A percentile compares a stretch with the other conserved stretches of the same genome.
Conservation (phyloP, 2,329 filamentous ascomycete species). For the Penicillium vulpinum region DNA sequence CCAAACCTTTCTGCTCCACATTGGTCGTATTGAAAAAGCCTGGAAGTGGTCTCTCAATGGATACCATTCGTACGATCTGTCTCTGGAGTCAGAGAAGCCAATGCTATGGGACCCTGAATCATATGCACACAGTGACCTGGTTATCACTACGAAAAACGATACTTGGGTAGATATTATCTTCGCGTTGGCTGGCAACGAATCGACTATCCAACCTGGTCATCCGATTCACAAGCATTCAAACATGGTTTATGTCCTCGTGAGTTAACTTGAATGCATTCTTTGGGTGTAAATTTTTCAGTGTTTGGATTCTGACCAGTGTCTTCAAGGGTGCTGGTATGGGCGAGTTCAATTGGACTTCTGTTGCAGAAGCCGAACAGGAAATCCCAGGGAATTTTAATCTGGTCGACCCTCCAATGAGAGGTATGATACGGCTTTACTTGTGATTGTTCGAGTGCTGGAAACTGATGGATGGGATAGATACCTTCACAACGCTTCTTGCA, state of each 20-base stretch:
- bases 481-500: not conserved
- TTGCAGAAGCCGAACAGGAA: not conserved
- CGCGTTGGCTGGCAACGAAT: not conserved
- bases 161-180: slow-evolving; percentile 8
- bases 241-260: not conserved
- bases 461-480: not conserved
- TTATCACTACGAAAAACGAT: not conserved
- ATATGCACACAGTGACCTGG: not conserved
- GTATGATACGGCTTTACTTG: not conserved
- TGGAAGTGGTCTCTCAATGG: slow-evolving; percentile 8
- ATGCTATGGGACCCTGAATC: slow-evolving; percentile 1
- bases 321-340: not conserved
- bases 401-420: slow-evolving; percentile 6
- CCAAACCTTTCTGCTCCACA: not conserved
- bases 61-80: not conserved
- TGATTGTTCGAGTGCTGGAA: not conserved
- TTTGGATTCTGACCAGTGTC: not conserved
- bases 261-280: not conserved
- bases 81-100: slow-evolving; percentile 3
- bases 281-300: too few relatives aligned
- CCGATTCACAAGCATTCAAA: slow-evolving; percentile 8
- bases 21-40: slow-evolving; percentile 1
- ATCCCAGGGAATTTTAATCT: slow-evolving; percentile 4
- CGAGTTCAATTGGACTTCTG: slow-evolving; percentile 4
- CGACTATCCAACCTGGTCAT: slow-evolving; percentile 4